A percentile compares a stretch with the other conserved stretches of the same genome.
Conservation (phyloP, 768 basidiomycete species). For the Boletus insuetus region DNA sequence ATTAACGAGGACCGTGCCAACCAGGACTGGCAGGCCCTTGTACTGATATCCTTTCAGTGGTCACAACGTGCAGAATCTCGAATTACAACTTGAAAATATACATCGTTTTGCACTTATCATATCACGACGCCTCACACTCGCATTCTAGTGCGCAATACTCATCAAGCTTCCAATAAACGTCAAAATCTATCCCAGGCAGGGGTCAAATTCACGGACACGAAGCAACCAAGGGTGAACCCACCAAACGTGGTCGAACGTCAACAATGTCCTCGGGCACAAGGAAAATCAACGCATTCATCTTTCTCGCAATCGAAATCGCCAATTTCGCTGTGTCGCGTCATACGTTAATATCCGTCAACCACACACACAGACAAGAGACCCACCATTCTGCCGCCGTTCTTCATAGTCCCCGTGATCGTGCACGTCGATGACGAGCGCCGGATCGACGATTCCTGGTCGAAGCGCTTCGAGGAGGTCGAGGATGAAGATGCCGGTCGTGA, state of each 20-base stretch:
- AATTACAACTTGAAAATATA: neutral
- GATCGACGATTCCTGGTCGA: conserved; percentile 94
- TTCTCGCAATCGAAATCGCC: conserved; percentile 97
- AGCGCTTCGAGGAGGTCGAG: conserved; percentile 89
- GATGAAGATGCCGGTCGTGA: conserved; percentile 91
- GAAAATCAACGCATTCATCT: conserved; percentile 95
- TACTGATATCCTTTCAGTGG: too few species aligned
- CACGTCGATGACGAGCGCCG: conserved; percentile 67
- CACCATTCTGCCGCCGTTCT: conserved; percentile 90
- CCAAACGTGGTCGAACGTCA: conserved; percentile 86
- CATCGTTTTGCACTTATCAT: neutral
- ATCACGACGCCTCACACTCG: neutral
- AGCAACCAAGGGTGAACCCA: conserved; percentile 37
- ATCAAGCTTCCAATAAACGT: conserved; percentile 95
- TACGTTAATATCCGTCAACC: neutral
- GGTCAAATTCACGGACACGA: neutral
- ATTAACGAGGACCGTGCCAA: too few species aligned
- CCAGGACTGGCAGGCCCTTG: too few species aligned
- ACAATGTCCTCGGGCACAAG: conserved; percentile 97
- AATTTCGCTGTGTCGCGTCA: conserved; percentile 71
- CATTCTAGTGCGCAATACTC: conserved; percentile 49
- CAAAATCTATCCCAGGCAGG: conserved; percentile 59
- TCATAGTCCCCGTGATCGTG: conserved; percentile 68
- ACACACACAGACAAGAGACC: conserved; percentile 22
- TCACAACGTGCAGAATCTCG: neutral